Conservation (phyloP, 106 monocot species). For the Iris macrosiphon region DNA sequence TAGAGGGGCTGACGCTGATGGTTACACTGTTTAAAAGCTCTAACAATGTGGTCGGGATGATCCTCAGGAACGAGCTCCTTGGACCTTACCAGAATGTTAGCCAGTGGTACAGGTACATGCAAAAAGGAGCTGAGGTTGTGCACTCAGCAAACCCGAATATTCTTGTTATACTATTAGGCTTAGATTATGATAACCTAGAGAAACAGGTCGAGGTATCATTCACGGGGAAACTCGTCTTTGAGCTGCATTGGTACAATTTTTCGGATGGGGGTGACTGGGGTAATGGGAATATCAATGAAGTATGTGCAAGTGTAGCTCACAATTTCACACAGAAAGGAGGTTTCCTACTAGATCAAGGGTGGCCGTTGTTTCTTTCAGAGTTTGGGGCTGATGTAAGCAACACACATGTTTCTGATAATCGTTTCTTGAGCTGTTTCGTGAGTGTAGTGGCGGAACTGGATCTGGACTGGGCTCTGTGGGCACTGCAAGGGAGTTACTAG, state of each 20-base stretch:
- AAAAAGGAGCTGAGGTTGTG: conserved; percentile 64
- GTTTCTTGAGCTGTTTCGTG: conserved; percentile 50
- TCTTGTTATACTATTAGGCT: conserved; percentile 58
- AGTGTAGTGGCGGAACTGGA: conserved; percentile 64
- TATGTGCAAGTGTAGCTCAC: conserved; percentile 26
- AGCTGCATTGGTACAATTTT: conserved; percentile 82
- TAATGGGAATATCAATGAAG: conserved; percentile 45
- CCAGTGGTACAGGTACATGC: conserved; percentile 77
- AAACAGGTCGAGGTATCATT: conserved; percentile 42
- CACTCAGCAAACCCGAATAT: conserved; percentile 51
- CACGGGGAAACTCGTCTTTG: conserved; percentile 54
- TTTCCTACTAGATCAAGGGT: conserved; percentile 55
- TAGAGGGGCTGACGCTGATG: conserved; percentile 39
- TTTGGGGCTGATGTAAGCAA: conserved; percentile 62
- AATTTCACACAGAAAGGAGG: conserved; percentile 25
- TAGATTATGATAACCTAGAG: conserved; percentile 45
- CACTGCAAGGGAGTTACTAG: conserved; percentile 84
- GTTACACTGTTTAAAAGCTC: conserved; percentile 50
- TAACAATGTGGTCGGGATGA: conserved; percentile 68
- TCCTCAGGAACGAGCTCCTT: conserved; percentile 74
- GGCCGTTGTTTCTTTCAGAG: conserved; percentile 65
- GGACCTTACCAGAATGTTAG: conserved; percentile 50
- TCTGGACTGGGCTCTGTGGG: conserved; percentile 83
- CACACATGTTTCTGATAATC: conserved; percentile 27
- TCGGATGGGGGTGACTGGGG: conserved; percentile 66